Conservation (phyloP, 176 grass and related monocot species). For the Zoysia pacifica region DNA sequence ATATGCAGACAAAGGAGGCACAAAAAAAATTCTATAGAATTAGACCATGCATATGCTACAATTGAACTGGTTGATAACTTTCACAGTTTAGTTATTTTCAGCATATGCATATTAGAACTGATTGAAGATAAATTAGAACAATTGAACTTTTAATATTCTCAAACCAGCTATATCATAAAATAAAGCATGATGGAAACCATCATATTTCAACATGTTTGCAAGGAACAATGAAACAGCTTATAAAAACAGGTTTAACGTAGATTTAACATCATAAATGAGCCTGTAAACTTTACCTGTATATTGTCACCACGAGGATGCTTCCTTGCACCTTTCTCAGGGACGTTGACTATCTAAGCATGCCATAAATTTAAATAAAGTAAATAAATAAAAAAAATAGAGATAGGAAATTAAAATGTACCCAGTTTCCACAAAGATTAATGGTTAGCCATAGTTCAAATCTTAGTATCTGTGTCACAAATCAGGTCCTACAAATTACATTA, state of each 20-base stretch:
- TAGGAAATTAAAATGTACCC: not conserved
- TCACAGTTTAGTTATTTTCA: not conserved
- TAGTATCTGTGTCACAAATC: not conserved
- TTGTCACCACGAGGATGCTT: conserved; percentile 97
- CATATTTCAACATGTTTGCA: not conserved
- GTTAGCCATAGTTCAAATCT: not conserved
- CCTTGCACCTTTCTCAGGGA: conserved; percentile 90
- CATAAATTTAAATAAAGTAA: conserved; percentile 18
- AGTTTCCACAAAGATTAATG: not conserved
- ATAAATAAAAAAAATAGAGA: conserved; percentile 24
- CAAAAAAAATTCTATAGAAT: not conserved
- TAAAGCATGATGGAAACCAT: not conserved
- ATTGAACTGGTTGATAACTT: not conserved
- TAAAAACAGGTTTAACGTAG: not conserved
- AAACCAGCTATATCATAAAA: not conserved
- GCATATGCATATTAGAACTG: not conserved
- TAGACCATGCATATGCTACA: not conserved
- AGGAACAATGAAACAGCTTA: conserved; percentile 22
- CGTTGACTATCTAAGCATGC: conserved; percentile 80
- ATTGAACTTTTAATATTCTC: not conserved
- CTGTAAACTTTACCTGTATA: conserved; percentile 74
- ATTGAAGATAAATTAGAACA: not conserved
- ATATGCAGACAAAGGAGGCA: not conserved
- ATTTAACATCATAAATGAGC: conserved; percentile 28
- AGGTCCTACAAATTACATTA: not conserved